Evolutionary conservation across 371 early-diverging fungal genomes (phyloP).

Genomic region (Syncephalastrum sp.): DNA sequence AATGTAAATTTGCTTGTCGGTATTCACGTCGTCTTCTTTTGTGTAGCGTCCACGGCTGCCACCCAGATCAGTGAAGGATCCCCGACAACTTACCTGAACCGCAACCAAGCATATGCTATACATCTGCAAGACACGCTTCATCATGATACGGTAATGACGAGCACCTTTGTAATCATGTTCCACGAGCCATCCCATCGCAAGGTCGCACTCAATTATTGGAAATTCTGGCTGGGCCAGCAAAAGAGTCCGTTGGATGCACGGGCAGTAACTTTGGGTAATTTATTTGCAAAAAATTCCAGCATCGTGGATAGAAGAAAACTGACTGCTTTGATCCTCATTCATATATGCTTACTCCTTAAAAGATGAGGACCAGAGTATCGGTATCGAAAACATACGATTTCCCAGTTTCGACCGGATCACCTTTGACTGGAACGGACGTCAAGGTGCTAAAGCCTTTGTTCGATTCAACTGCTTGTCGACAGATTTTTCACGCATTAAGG

Average conservation of each 20-base stretch:
- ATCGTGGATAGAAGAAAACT: background rate
- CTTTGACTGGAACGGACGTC: slow-evolving; percentile 72
- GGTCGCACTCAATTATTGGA: slow-evolving; percentile 71
- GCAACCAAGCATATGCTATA: slow-evolving; percentile 61
- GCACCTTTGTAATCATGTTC: slow-evolving; percentile 67
- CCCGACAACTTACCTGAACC: slow-evolving; percentile 64
- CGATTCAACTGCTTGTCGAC: slow-evolving; percentile 81
- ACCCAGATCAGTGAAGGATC: slow-evolving; percentile 35
- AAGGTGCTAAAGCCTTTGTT: slow-evolving; percentile 70
- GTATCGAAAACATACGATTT: slow-evolving; percentile 52
- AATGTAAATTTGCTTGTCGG: too few relatives aligned
- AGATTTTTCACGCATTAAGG: slow-evolving; percentile 82
- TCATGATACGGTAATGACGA: slow-evolving; percentile 46
- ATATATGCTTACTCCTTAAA: background rate
- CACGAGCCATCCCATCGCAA: slow-evolving; percentile 73
- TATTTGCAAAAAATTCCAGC: background rate
- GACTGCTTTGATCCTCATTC: background rate
- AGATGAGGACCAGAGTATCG: slow-evolving; percentile 34
- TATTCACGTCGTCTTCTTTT: background rate
- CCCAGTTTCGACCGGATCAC: slow-evolving; percentile 72
- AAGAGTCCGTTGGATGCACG: slow-evolving; percentile 57
- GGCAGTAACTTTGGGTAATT: slow-evolving; percentile 63
- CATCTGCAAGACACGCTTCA: slow-evolving; percentile 35
- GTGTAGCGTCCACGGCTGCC: slow-evolving; percentile 38
- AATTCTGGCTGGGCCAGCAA: slow-evolving; percentile 79